Conservation (phyloP, 176 grass and related monocot genomes). For the Zoysia japonica region DNA sequence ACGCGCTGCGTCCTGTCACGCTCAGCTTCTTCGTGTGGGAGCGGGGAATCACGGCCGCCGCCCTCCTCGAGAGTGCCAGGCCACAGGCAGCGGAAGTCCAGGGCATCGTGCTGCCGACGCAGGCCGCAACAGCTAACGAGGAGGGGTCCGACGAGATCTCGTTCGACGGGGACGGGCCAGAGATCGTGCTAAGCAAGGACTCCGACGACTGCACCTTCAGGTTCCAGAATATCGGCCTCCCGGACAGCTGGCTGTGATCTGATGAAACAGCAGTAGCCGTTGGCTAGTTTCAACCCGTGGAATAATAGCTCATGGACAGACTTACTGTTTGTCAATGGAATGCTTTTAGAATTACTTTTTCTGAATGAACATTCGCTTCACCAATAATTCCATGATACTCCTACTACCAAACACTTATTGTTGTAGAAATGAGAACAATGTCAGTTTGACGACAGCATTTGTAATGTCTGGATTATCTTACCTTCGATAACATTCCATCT, state of each 20-base stretch:
- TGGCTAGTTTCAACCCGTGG: neutral
- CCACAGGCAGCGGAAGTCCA: neutral
- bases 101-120: neutral
- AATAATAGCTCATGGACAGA: neutral
- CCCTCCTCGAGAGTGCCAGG: constrained; percentile 7
- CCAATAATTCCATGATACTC: neutral
- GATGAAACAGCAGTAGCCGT: neutral
- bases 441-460: neutral
- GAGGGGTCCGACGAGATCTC: constrained; percentile 14
- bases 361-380: neutral
- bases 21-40: constrained; percentile 63
- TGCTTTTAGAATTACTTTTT: neutral
- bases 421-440: neutral
- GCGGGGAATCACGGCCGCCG: neutral
- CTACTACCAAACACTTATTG: neutral
- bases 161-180: constrained; percentile 37
- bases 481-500: too few species aligned
- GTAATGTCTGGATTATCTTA: too few species aligned
- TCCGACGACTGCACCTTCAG: constrained; percentile 50
- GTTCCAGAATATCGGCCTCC: constrained; percentile 63
- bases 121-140: neutral
- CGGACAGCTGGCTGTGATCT: constrained; percentile 58
- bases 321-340: neutral
- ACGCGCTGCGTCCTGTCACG: constrained; percentile 52
- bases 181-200: constrained; percentile 25